These are phyloP conservation scores for Fusarium hostae DNA, from an alignment of 2,329 filamentous ascomycete genomes.

Conservation along the genomic window DNA sequence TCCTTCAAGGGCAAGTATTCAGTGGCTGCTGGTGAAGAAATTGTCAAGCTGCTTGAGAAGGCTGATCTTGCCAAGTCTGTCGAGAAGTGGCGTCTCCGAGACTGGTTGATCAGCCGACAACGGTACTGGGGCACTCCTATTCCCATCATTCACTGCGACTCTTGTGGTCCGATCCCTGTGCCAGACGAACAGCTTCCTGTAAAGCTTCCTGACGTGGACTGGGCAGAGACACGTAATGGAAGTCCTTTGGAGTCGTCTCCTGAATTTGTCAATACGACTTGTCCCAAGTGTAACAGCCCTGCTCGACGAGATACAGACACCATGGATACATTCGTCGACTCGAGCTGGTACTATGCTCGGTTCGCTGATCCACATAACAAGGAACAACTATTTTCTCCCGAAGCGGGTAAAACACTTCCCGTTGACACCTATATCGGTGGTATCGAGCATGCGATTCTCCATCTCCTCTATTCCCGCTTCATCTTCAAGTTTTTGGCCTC, in stretches of 20 bases:
- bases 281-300: conserved; percentile 76
- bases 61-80: conserved; percentile 69
- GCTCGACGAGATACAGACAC: conserved; percentile 90
- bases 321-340: conserved; percentile 97
- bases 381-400: conserved; percentile 69
- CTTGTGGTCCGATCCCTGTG: conserved; percentile 83
- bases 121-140: conserved; percentile 93
- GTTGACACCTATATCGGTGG: conserved; percentile 92
- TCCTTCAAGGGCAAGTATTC: conserved; percentile 73
- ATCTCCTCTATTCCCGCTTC: conserved; percentile 89
- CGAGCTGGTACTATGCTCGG: conserved; percentile 91
- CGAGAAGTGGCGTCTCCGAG: conserved; percentile 82
- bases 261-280: conserved; percentile 79
- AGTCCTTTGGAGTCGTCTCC: conserved; percentile 79
- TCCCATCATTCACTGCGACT: conserved; percentile 83
- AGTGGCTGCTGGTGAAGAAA: conserved; percentile 67
- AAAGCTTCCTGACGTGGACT: conserved; percentile 75
- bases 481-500: conserved; percentile 85
- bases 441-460: conserved; percentile 90
- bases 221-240: conserved; percentile 74
- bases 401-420: conserved; percentile 70
- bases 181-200: conserved; percentile 82
- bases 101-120: conserved; percentile 94
- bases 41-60: conserved; percentile 67
- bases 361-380: conserved; percentile 78